Base-by-base conservation (phyloP, 805 yeast genomes). In the Blastobotrys attinorum region DNA sequence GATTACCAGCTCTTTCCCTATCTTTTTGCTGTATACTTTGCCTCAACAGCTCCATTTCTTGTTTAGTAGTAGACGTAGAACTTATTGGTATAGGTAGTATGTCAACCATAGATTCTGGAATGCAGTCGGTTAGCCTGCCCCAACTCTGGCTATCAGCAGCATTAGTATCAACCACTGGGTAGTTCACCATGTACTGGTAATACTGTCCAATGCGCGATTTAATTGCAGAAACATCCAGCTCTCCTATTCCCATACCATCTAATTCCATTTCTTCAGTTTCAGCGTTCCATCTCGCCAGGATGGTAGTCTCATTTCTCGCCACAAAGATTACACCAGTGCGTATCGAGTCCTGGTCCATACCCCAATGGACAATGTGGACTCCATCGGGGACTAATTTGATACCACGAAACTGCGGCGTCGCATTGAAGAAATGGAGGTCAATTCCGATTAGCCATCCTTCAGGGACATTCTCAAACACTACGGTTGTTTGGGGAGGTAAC, bases 301-400 rank as follows among this genome's bases (percentile, higher is more conserved):
- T 34, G 1, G 71, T 59, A 13, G 60, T 60, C 3, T 62, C 63
- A 5, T 67, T 69, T 10, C 48, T 31, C 21, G 71, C 62, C 5
- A 31, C 31, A 64, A 53, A 57, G 58, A 45, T 48, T 23, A 35
- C 37, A 3, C 80, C 81, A 44, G 56, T 50, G 44, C 69, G 64
- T 51, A 64, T 59, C 51, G 65, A 75, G 32, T 53, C 41, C 4
- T 54, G 48, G 40, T 55, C 59, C 33, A 59, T 58, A 0, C 76
- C 72, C 60, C 73, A 69, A 57, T 80, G 85, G 10, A 79, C 50
- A 1, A 77, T 58, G 57, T 80, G 86, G 0, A 69, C 38, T 0
- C 85, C 85, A 3, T 56, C 45, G 0, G 75, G 69, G 3, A 80
- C 61, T 15, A 61, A 57, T 49, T 76, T 77, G 48, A 80, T 66